A percentile compares a stretch with the other conserved stretches of the same genome.
Evolutionary conservation across 2,329 filamentous ascomycete genomes (phyloP).

Genomic region (Fusarium drepaniforme): DNA sequence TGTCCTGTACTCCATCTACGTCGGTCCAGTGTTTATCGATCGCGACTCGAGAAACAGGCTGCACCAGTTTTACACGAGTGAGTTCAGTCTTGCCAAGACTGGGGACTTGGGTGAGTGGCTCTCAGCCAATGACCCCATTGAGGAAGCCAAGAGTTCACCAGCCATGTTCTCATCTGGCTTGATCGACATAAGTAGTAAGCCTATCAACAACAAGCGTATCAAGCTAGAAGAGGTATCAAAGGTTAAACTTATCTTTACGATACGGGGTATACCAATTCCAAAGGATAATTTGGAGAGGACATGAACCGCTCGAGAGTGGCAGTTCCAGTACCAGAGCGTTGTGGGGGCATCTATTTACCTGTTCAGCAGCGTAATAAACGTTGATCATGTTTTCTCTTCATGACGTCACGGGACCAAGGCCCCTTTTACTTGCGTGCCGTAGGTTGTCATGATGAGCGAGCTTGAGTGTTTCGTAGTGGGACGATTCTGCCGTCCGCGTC

Average conservation of each 20-base stretch:
- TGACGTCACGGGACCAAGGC: neutral
- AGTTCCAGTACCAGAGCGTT: neutral
- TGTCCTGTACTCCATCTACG: neutral
- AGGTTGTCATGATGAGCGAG: slow-evolving; percentile 15
- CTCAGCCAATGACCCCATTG: neutral
- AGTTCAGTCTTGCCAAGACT: neutral
- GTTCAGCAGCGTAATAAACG: slow-evolving; percentile 43
- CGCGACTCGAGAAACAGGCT: neutral
- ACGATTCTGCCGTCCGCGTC: slow-evolving; percentile 13
- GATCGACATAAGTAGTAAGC: neutral
- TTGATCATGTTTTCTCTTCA: slow-evolving; percentile 32
- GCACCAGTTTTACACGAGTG: neutral
- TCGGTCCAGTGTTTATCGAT: neutral
- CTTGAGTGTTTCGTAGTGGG: slow-evolving; percentile 15
- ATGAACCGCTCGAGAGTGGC: neutral
- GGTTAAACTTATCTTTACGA: neutral
- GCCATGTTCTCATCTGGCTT: neutral
- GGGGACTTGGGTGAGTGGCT: neutral
- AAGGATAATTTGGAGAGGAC: neutral
- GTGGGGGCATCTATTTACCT: neutral
- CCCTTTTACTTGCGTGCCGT: neutral
- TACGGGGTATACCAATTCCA: neutral
- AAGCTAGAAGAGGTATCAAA: neutral
- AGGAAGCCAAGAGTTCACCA: neutral
- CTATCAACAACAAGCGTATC: neutral